Percentiles rank a stretch among this genome's conserved stretches.
phyloP scores from a whole-genome alignment of 1,284 basidiomycete genomes.

The Puccinia coronata region DNA sequence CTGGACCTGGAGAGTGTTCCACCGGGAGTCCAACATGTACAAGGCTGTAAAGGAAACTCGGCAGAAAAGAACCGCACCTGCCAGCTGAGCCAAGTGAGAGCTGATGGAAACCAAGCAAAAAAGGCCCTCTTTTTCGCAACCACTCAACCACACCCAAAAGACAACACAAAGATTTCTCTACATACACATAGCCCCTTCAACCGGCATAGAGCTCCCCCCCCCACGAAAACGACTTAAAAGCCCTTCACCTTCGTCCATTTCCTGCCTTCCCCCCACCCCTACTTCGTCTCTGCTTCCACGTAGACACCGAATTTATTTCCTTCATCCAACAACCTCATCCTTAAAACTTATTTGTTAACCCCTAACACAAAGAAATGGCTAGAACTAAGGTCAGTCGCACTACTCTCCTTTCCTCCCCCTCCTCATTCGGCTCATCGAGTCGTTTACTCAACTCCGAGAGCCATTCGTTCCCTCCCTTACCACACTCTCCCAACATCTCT shows the following conservation, averaged over 20 bases:
- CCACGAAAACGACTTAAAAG: conserved; percentile 7
- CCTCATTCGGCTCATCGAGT: not conserved
- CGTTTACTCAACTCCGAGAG: not conserved
- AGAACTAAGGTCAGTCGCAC: conserved; percentile 23
- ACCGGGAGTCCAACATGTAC: not conserved
- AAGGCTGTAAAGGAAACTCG: not conserved
- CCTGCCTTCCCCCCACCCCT: not conserved
- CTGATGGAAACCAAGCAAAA: not conserved
- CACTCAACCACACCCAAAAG: not conserved
- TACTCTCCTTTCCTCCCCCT: not conserved
- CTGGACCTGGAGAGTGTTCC: not conserved
- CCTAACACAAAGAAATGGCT: conserved; percentile 3
- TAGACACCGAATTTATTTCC: not conserved
- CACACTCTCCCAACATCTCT: not conserved
- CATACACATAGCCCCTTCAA: not conserved
- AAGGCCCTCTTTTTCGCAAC: not conserved
- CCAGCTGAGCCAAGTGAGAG: not conserved
- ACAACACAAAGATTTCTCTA: conserved; percentile 14
- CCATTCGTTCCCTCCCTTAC: not conserved
- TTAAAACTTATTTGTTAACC: not conserved
- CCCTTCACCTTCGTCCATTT: not conserved
- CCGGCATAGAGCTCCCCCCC: not conserved
- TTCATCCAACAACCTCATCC: conserved; percentile 17
- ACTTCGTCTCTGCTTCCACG: not conserved
- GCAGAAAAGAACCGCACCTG: not conserved